Evolutionary conservation across 2,329 filamentous ascomycete genomes (phyloP).

Genomic region (Diaporthe australafricana): DNA sequence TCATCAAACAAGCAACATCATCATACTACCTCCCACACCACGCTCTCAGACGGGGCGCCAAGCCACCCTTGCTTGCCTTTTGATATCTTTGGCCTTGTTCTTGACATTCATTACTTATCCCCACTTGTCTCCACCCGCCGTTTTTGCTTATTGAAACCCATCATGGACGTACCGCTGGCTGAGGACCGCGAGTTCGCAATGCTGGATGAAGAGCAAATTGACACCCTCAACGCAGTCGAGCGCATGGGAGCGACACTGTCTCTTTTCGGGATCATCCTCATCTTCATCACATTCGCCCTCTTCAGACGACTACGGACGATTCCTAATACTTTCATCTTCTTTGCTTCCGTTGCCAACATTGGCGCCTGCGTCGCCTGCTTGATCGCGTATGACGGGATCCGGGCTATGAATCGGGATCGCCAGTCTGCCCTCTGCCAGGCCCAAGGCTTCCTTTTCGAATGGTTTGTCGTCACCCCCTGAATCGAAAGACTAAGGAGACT

Average conservation of each 20-base stretch:
- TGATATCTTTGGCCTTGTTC: no score
- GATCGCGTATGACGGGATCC: conserved; percentile 75
- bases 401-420: conserved; percentile 53
- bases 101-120: background rate
- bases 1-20: background rate
- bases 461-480: conserved; percentile 60
- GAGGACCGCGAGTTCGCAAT: conserved; percentile 38
- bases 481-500: accelerated
- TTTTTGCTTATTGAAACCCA: background rate
- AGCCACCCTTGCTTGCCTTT: conserved; percentile 22
- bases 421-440: conserved; percentile 70
- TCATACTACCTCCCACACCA: conserved; percentile 1
- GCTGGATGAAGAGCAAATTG: conserved; percentile 47
- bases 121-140: background rate
- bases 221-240: conserved; percentile 60
- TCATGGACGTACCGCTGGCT: conserved; percentile 36
- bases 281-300: conserved; percentile 63
- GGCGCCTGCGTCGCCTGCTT: conserved; percentile 74
- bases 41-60: conserved; percentile 10
- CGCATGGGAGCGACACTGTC: conserved; percentile 66
- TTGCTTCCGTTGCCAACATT: conserved; percentile 69
- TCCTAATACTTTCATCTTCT: conserved; percentile 72
- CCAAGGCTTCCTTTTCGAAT: conserved; percentile 73
- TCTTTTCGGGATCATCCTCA: conserved; percentile 60
- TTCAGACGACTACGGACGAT: conserved; percentile 67